Percentiles rank a stretch among this genome's conserved stretches.
These are phyloP conservation scores for Liquidambar formosana DNA, from an alignment of 164 flowering plant genomes.

Conservation along the genomic window DNA sequence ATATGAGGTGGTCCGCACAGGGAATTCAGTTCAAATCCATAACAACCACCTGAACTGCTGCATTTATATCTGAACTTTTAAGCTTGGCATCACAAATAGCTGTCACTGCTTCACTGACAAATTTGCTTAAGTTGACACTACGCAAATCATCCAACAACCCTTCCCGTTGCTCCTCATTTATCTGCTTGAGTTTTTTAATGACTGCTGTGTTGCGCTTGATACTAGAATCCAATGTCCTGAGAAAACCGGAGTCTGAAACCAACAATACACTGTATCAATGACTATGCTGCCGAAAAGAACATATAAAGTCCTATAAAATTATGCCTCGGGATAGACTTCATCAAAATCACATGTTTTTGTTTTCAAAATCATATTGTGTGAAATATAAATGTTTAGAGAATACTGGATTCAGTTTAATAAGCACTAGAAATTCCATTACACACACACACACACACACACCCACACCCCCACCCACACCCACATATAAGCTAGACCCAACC, in stretches of 20 bases:
- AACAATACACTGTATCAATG: slow-evolving; percentile 6
- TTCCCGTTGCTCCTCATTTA: slow-evolving; percentile 91
- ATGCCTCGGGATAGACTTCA: too few relatives aligned
- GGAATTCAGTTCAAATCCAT: background rate
- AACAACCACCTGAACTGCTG: slow-evolving; percentile 88
- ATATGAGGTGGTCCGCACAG: background rate
- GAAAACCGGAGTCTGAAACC: slow-evolving; percentile 71
- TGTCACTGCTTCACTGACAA: slow-evolving; percentile 97
- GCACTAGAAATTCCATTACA: too few relatives aligned
- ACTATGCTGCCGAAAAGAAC: background rate
- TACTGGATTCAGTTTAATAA: too few relatives aligned
- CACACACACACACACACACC: too few relatives aligned
- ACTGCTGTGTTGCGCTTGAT: slow-evolving; percentile 94
- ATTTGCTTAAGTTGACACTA: slow-evolving; percentile 88
- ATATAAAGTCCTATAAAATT: background rate
- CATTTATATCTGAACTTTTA: slow-evolving; percentile 79
- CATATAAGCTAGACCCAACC: too few relatives aligned
- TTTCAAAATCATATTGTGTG: too few relatives aligned
- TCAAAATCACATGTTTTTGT: too few relatives aligned
- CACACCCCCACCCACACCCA: too few relatives aligned
- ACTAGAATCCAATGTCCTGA: slow-evolving; percentile 93
- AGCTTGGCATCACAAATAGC: slow-evolving; percentile 97
- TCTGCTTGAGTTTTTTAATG: slow-evolving; percentile 91
- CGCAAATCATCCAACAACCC: slow-evolving; percentile 84
- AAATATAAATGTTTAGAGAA: too few relatives aligned